These are phyloP conservation scores for Phytopythium helicoides DNA, from an alignment of 352 stramenopile genomes.

Conservation along the genomic window DNA sequence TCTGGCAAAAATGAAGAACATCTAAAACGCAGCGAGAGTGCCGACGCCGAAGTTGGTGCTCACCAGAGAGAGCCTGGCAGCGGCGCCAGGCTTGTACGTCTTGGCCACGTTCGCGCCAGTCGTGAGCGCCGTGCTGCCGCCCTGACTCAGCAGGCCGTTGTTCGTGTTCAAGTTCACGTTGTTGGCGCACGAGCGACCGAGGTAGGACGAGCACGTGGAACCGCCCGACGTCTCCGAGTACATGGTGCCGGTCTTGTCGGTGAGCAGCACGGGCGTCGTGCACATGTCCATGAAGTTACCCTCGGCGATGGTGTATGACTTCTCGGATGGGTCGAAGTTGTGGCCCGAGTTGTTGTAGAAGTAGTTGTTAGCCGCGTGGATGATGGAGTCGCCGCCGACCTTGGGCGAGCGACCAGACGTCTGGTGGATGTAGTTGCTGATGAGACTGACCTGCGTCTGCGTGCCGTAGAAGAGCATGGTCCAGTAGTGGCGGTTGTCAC, in stretches of 20 bases:
- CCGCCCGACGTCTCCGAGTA: conserved; percentile 10
- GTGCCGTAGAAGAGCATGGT: conserved; percentile 39
- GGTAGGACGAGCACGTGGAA: conserved; percentile 13
- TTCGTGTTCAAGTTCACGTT: conserved; percentile 16
- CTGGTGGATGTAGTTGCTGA: conserved; percentile 34
- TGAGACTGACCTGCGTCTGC: too few species aligned
- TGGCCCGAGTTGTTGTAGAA: conserved; percentile 17
- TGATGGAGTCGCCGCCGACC: conserved; percentile 19
- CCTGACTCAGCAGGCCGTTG: conserved; percentile 14
- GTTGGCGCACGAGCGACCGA: conserved; percentile 15
- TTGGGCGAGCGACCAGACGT: conserved; percentile 29
- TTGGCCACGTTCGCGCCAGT: conserved; percentile 11
- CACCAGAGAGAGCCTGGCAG: conserved; percentile 12
- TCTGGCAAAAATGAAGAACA: too few species aligned
- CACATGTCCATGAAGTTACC: conserved; percentile 27
- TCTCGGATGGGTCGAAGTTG: conserved; percentile 12
- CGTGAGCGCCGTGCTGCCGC: conserved; percentile 17
- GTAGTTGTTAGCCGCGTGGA: conserved; percentile 25
- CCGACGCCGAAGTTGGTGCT: conserved; percentile 27
- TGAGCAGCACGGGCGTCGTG: conserved; percentile 16
- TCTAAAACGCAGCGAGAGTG: conserved; percentile 2
- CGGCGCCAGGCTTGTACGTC: conserved; percentile 13
- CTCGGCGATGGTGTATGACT: conserved; percentile 18
- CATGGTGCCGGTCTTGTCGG: conserved; percentile 9
- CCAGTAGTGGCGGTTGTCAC: conserved; percentile 47